Conservation (phyloP, 495 filamentous ascomycete species). For the Massariosphaeria phaeospora region DNA sequence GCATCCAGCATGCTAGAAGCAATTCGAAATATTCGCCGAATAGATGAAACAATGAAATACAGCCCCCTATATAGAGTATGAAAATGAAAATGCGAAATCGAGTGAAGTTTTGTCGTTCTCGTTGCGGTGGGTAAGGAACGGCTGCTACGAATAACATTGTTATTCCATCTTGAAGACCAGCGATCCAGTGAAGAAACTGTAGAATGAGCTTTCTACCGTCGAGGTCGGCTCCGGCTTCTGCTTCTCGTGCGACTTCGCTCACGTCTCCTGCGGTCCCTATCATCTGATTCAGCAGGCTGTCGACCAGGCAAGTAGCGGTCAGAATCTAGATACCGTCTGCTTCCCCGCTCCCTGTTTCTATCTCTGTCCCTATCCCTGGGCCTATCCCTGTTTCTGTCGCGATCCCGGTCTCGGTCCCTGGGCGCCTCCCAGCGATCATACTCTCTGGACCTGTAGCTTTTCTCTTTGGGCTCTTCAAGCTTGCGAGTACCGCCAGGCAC, state of each 20-base stretch:
- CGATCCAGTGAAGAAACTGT: not conserved
- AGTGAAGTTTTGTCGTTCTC: too few species aligned
- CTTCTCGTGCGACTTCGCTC: slow-evolving; percentile 11
- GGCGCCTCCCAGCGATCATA: not conserved
- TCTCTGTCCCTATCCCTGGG: not conserved
- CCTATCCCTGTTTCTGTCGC: not conserved
- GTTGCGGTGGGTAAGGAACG: too few species aligned
- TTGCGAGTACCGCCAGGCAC: slow-evolving; percentile 3
- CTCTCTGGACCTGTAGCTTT: slow-evolving; percentile 1
- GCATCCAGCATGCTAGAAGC: too few species aligned
- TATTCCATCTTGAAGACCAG: not conserved
- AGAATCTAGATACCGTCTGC: slow-evolving; percentile 1
- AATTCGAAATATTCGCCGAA: too few species aligned
- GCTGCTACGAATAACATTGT: not conserved
- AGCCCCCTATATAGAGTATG: not conserved
- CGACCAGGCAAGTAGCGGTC: slow-evolving; percentile 17
- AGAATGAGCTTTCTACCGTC: not conserved
- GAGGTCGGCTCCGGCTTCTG: slow-evolving; percentile 7
- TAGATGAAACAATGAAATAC: not conserved
- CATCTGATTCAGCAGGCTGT: not conserved
- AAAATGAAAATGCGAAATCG: not conserved
- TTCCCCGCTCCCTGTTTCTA: not conserved
- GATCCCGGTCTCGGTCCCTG: too few species aligned
- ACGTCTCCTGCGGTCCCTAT: slow-evolving; percentile 6
- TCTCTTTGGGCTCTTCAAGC: slow-evolving; percentile 16